phyloP scores from a whole-genome alignment of 345 rosid species.

The Dipteronia dyeriana region DNA sequence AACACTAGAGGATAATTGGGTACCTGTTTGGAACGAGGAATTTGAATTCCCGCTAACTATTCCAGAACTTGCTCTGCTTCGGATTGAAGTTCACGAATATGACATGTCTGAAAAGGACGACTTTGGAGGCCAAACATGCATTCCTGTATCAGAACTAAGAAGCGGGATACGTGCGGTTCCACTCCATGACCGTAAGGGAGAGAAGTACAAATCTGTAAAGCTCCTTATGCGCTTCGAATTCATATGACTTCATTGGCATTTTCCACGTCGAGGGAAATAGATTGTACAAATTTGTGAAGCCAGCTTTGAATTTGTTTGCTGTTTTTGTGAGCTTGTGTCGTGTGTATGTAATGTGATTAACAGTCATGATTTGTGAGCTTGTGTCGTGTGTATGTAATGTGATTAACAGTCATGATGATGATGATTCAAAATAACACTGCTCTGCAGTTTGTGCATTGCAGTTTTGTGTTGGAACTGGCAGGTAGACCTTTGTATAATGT shows the following conservation, averaged over 20 bases:
- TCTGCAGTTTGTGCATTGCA: neutral
- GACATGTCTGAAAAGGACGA: constrained; percentile 91
- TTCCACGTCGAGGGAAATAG: neutral
- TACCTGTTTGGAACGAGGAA: constrained; percentile 76
- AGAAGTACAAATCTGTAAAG: constrained; percentile 63
- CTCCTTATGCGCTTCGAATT: constrained; percentile 77
- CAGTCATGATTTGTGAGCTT: neutral
- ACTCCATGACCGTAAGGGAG: constrained; percentile 50
- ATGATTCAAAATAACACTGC: neutral
- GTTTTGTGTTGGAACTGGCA: neutral
- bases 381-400: constrained; percentile 12
- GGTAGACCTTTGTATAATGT: neutral
- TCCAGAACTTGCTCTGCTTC: constrained; percentile 79
- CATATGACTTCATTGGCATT: constrained; percentile 25
- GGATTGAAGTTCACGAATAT: constrained; percentile 86
- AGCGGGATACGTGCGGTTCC: constrained; percentile 75
- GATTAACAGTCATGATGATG: neutral
- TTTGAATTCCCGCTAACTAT: constrained; percentile 85
- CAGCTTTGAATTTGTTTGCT: constrained; percentile 15
- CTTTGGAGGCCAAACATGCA: constrained; percentile 89
- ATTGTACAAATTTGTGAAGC: constrained; percentile 13
- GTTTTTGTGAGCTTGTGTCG: neutral
- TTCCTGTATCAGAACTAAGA: constrained; percentile 71
- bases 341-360: constrained; percentile 1
- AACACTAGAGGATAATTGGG: constrained; percentile 73